A percentile compares a stretch with the other conserved stretches of the same genome.
Conservation (phyloP, 2,329 filamentous ascomycete species). For the Aspergillus awamori region DNA sequence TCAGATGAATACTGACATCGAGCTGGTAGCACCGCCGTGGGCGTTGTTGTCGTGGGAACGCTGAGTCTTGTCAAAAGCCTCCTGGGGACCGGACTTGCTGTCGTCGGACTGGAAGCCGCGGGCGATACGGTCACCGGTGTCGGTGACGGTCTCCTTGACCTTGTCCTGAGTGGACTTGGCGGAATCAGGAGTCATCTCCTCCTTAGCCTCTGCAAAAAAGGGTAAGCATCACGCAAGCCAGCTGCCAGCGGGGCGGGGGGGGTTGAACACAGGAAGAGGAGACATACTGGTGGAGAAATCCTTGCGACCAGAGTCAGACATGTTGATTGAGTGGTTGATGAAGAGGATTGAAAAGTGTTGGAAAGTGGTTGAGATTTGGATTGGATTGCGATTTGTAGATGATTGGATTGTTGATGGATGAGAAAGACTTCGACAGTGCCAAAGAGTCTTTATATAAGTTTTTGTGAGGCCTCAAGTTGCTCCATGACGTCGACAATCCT, state of each 20-base stretch:
- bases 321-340: conserved; percentile 41
- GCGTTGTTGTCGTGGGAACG: conserved; percentile 47
- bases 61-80: conserved; percentile 53
- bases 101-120: conserved; percentile 56
- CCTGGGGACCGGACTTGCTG: conserved; percentile 59
- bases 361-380: conserved; percentile 1
- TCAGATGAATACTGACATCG: conserved; percentile 40
- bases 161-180: conserved; percentile 65
- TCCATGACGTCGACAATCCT: conserved; percentile 25
- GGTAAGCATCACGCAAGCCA: conserved; percentile 27
- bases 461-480: neutral
- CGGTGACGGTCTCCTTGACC: conserved; percentile 59
- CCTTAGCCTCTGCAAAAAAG: conserved; percentile 51
- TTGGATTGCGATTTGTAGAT: neutral
- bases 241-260: neutral
- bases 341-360: neutral
- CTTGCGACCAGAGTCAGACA: conserved; percentile 66
- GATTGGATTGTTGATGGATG: conserved; percentile 12
- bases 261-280: neutral
- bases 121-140: conserved; percentile 57
- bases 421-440: neutral
- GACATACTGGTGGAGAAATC: conserved; percentile 56
- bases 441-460: conserved; percentile 29
- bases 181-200: conserved; percentile 61
- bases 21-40: conserved; percentile 42